These are phyloP conservation scores for Aspergillus nomiae DNA, from an alignment of 2,329 filamentous ascomycete genomes.

Conservation along the genomic window DNA sequence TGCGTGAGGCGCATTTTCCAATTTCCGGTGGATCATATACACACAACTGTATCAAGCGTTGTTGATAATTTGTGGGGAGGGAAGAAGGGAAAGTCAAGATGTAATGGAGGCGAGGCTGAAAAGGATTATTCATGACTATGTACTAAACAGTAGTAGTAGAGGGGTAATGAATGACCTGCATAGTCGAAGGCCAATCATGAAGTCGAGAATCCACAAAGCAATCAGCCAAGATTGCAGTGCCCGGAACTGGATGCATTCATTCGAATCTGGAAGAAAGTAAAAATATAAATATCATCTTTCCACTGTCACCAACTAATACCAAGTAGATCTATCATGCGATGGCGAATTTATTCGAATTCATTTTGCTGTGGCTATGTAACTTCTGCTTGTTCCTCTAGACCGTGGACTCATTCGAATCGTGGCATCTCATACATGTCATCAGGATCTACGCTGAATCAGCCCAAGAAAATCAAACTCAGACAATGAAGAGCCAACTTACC, in stretches of 20 bases:
- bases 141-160: not conserved
- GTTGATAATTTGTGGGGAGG: not conserved
- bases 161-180: not conserved
- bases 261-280: not conserved
- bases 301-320: not conserved
- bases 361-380: not conserved
- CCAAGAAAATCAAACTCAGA: not conserved
- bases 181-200: not conserved
- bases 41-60: not conserved
- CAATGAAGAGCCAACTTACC: constrained; percentile 41
- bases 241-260: not conserved
- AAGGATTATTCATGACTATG: not conserved
- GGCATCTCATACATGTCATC: constrained; percentile 53
- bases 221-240: no score
- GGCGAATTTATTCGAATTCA: not conserved
- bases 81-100: not conserved
- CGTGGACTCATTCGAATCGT: constrained; percentile 5
- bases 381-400: not conserved
- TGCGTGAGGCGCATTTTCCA: not conserved
- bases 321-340: not conserved
- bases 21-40: not conserved
- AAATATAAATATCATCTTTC: not conserved
- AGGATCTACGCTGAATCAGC: constrained; percentile 44
- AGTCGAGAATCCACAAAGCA: not conserved
- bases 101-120: not conserved